Conservation (phyloP, 495 filamentous ascomycete species). For the Aspergillus diversus region DNA sequence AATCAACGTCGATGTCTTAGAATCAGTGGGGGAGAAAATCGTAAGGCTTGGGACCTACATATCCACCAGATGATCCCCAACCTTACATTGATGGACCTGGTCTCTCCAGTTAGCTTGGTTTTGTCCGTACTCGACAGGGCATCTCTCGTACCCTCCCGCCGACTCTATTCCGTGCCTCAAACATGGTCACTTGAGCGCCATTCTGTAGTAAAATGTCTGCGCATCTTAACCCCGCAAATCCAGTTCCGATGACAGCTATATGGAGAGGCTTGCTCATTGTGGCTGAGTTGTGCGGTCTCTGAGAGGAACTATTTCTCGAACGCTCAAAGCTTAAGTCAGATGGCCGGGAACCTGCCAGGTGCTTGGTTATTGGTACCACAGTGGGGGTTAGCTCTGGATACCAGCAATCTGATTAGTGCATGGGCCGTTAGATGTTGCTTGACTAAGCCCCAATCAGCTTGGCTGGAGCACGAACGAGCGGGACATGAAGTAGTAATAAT, state of each 20-base stretch:
- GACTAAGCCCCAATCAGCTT: conserved; percentile 3
- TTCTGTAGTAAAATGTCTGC: conserved; percentile 79
- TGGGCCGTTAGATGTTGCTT: background rate
- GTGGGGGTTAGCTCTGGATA: conserved; percentile 3
- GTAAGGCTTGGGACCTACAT: conserved; percentile 35
- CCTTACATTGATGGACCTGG: conserved; percentile 44
- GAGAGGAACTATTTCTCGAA: background rate
- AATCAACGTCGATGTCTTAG: conserved; percentile 16
- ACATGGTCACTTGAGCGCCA: conserved; percentile 79
- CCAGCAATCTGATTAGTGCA: conserved; percentile 2
- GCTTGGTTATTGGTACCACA: background rate
- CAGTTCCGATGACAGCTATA: conserved; percentile 83
- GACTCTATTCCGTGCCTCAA: conserved; percentile 82
- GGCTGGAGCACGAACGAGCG: background rate
- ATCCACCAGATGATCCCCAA: conserved; percentile 50
- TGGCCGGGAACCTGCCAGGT: background rate
- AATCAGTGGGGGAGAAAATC: background rate
- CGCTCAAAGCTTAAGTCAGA: background rate
- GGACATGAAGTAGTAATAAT: background rate
- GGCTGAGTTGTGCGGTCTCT: background rate
- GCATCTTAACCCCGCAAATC: conserved; percentile 83
- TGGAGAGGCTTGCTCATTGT: conserved; percentile 42
- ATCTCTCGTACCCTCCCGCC: conserved; percentile 71
- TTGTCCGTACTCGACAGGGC: background rate
- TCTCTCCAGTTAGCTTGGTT: conserved; percentile 1